A percentile compares a stretch with the other conserved stretches of the same genome.
Conservation (phyloP, 371 early-diverging fungal species). For the Chytridium lagenaria region DNA sequence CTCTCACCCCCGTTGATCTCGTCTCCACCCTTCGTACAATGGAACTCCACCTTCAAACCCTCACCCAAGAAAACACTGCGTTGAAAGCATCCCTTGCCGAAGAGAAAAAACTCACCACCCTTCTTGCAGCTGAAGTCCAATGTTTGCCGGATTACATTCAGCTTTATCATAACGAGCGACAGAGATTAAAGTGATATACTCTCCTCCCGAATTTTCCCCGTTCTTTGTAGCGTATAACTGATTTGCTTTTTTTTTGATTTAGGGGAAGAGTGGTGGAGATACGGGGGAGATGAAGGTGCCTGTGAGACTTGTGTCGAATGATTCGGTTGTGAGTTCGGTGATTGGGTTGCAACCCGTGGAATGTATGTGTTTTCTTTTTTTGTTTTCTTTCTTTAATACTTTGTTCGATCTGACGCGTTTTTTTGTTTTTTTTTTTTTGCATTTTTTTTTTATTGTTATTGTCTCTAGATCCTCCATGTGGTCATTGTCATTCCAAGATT, state of each 20-base stretch:
- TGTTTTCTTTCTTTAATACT: neutral
- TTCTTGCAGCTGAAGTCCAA: constrained; percentile 33
- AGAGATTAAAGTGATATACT: constrained; percentile 7
- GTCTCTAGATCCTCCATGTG: neutral
- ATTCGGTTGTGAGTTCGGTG: neutral
- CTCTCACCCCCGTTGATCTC: no score
- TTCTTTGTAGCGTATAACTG: no score
- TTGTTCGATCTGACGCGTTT: neutral
- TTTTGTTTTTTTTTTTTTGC: neutral
- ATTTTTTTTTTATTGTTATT: neutral
- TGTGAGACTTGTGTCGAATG: neutral
- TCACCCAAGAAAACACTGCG: neutral
- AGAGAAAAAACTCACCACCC: constrained; percentile 24
- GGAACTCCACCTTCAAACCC: neutral
- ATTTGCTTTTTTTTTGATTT: no score
- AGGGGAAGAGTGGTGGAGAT: no score
- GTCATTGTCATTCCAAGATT: neutral
- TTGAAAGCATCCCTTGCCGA: neutral
- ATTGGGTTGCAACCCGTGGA: neutral
- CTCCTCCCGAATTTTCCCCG: no score
- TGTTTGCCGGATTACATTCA: constrained; percentile 37
- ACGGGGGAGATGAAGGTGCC: neutral
- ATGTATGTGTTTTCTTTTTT: neutral
- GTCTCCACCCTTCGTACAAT: neutral
- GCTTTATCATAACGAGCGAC: constrained; percentile 32